These are phyloP conservation scores for Lycium barbarum DNA, from an alignment of 257 asterid genomes.

Conservation along the genomic window DNA sequence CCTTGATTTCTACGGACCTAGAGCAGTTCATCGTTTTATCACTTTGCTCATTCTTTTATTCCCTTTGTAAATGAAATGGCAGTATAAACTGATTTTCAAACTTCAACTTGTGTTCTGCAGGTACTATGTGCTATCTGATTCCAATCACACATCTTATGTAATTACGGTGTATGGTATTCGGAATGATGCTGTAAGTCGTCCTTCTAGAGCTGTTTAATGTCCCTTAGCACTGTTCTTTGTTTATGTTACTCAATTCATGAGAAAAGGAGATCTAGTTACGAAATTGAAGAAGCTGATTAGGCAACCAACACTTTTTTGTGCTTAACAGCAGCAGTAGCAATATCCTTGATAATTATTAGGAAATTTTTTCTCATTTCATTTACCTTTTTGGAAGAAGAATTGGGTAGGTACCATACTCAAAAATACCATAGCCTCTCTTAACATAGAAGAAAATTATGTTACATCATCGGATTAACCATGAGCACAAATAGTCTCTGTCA, in stretches of 20 bases:
- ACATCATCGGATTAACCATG: neutral
- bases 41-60: neutral
- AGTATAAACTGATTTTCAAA: neutral
- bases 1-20: conserved; percentile 20
- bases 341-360: neutral
- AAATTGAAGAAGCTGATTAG: neutral
- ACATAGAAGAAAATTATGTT: neutral
- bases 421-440: neutral
- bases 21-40: neutral
- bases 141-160: conserved; percentile 70
- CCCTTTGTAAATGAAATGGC: conserved; percentile 11
- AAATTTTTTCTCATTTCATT: neutral
- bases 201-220: conserved; percentile 2
- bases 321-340: conserved; percentile 2
- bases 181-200: conserved; percentile 69
- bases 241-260: neutral
- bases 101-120: conserved; percentile 47
- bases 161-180: conserved; percentile 74
- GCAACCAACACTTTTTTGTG: conserved; percentile 17
- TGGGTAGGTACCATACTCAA: neutral
- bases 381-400: neutral
- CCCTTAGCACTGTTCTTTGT: neutral
- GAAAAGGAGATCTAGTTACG: neutral
- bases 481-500: neutral
- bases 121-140: conserved; percentile 79